Base-by-base conservation (phyloP, 2,329 filamentous ascomycete species). In the Cadophora sp. region DNA sequence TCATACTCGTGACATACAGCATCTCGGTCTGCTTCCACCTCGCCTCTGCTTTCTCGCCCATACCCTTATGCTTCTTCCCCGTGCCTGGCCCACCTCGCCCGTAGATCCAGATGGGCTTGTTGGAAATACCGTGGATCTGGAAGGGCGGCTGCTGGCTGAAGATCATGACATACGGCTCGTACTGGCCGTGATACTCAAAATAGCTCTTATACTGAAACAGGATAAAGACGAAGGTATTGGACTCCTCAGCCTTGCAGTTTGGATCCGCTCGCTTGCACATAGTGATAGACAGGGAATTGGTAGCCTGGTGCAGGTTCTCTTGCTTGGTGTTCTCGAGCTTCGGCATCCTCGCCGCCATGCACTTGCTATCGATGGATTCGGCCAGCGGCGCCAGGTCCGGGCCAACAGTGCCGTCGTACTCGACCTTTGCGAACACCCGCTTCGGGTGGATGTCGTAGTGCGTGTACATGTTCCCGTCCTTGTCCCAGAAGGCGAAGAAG, bases 401-500 rank as follows among this genome's bases (percentile, higher is more conserved):
- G 0, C 84, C 83, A 0, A 80, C 81, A 0, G 79, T 80, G 5
- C 85, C 85, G 68, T 85, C 81, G 1, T 68, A 45, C 2, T 73
- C 72, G 11, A 87, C 73, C 47, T 78, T 76, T 0, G 85, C 81
- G 70, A 87, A 88, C 0, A 77, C 78, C 0, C 87, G 83, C 20
- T 77, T 77, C 0, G 85, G 86, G 0, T 73, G 70, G 1, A 87
- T 73, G 69, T 88, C 85, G 73, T 87, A 82, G 72, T 89, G 86
- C 1, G 80, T 79, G 72, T 86, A 86, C 59, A 81, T 76, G n/a
- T 79, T 73, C 4, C 80, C 81, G 0, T 77, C 65, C 0, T 68
- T 65, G 68, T 87, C 85, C 86, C 86, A 89, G 77, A 89, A 89
- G 2, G 85, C 67, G 70, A 89, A 89, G 80, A 81, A 89, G 71